Evolutionary conservation across 768 basidiomycete species (phyloP).

Genomic region (Leccinum olivaceopallidum): DNA sequence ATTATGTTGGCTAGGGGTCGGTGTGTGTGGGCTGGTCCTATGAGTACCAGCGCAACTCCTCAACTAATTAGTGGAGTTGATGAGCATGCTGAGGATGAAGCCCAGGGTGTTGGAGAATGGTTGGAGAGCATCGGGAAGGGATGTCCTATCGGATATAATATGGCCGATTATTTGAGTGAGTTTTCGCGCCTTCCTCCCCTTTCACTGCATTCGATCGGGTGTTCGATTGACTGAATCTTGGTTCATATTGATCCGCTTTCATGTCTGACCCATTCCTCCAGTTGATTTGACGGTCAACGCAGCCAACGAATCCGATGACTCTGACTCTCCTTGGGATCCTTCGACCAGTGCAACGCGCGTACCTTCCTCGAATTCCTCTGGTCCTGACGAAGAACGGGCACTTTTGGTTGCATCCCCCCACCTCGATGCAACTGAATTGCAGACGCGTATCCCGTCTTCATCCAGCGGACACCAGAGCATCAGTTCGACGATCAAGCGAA

Average conservation of each 20-base stretch:
- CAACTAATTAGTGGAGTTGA: conserved; percentile 10
- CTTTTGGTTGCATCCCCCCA: conserved; percentile 40
- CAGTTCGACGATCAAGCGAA: conserved; percentile 59
- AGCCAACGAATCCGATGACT: conserved; percentile 36
- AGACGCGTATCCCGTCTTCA: conserved; percentile 35
- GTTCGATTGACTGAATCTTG: background rate
- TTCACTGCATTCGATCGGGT: background rate
- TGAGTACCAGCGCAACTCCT: conserved; percentile 16
- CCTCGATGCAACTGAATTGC: conserved; percentile 53
- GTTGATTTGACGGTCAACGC: conserved; percentile 76
- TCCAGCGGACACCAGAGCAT: conserved; percentile 42
- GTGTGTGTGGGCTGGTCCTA: conserved; percentile 35
- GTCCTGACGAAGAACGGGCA: conserved; percentile 71
- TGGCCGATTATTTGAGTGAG: conserved; percentile 94
- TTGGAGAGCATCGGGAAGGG: conserved; percentile 75
- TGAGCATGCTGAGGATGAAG: conserved; percentile 15
- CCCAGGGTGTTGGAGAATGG: conserved; percentile 49
- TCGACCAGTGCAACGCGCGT: conserved; percentile 26
- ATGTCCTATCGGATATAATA: conserved; percentile 94
- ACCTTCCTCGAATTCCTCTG: conserved; percentile 44
- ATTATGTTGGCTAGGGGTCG: conserved; percentile 84
- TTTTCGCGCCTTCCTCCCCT: conserved; percentile 12
- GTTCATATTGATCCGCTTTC: background rate
- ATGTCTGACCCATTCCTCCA: conserved; percentile 28
- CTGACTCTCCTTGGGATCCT: conserved; percentile 33